Percentiles rank a stretch among this genome's conserved stretches.
Evolutionary conservation across 768 basidiomycete species (phyloP).

Genomic region (Neoboletus subvelutipes): DNA sequence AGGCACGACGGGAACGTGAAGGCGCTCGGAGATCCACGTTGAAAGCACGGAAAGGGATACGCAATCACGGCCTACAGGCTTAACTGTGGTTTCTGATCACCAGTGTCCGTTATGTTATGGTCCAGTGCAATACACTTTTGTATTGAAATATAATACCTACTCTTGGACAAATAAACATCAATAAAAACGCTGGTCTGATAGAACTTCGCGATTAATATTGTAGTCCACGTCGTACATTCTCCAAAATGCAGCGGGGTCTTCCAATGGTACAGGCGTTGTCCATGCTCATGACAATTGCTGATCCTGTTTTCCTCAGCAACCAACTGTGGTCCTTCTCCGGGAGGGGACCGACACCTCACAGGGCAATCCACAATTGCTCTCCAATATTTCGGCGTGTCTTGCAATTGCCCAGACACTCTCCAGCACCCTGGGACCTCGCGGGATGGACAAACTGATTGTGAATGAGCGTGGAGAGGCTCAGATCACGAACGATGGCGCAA

Average conservation of each 20-base stretch:
- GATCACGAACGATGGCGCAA: constrained; percentile 99
- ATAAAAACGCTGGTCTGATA: constrained; percentile 6
- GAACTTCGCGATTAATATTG: constrained; percentile 1
- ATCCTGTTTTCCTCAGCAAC: constrained; percentile 63
- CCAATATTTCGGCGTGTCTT: constrained; percentile 95
- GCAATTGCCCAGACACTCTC: constrained; percentile 90
- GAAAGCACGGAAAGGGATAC: constrained; percentile 32
- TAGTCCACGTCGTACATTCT: constrained; percentile 10
- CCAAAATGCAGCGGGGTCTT: constrained; percentile 81
- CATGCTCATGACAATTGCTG: constrained; percentile 8
- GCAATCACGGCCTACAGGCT: constrained; percentile 5
- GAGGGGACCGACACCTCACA: constrained; percentile 97
- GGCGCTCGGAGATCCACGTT: constrained; percentile 46
- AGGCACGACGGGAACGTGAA: constrained; percentile 46
- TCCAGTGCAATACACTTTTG: not conserved
- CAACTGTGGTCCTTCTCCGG: constrained; percentile 91
- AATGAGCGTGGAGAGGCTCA: constrained; percentile 92
- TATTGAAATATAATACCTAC: not conserved
- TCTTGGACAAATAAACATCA: constrained; percentile 22
- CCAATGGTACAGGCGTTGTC: constrained; percentile 57
- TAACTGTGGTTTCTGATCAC: constrained; percentile 1
- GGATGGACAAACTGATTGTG: constrained; percentile 99
- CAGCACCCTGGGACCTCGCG: constrained; percentile 94
- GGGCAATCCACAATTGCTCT: constrained; percentile 87
- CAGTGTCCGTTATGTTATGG: not conserved